Base-by-base conservation (phyloP, 768 basidiomycete species). In the Suillus paluster region DNA sequence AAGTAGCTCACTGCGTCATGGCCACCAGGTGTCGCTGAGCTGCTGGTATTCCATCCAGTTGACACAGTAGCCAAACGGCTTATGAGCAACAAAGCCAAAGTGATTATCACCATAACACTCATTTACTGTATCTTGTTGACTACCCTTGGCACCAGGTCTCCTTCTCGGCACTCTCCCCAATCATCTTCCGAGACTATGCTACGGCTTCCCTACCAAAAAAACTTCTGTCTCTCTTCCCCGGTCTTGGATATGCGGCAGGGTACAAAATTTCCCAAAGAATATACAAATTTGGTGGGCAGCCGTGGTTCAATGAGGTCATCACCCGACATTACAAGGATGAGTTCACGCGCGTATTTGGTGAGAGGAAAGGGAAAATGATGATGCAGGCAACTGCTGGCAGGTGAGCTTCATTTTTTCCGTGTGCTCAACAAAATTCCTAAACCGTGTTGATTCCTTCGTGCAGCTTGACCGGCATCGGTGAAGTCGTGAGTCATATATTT, bases 261-360 rank as follows among this genome's bases (percentile, higher is more conserved):
- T 99, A 99, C 87, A 99, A 99, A 77, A 79, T 98, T 71, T 78
- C 94, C 0, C 95, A 98, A 77, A 87, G 95, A 57, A 84, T 94
- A 69, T 97, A 96, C 88, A 99, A 97, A 79, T 99, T 99, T 70
- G 97, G 97, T 64, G 97, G 97, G 6, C 97, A 99, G 78, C 97
- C 97, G 15, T 99, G 89, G 84, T 97, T 98, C 78, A 91, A 95
- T 78, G 97, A 99, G 79, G 69, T 96, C 73, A 88, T 99, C 75
- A 83, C 83, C 66, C 86, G 84, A 70, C 82, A 95, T 77, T 94
- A 90, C 81, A 92, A 91, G 75, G 80, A 83, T n/a, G 71, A 80
- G 58, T 97, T 97, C 79, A 91, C 86, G 59, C 88, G 86, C 70
- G 78, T 84, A 1, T 97, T 99, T 74, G 97, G 97, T 10, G 95